Conservation (phyloP, 1,139 yeast genomes). For the Taiozyma sp. region DNA sequence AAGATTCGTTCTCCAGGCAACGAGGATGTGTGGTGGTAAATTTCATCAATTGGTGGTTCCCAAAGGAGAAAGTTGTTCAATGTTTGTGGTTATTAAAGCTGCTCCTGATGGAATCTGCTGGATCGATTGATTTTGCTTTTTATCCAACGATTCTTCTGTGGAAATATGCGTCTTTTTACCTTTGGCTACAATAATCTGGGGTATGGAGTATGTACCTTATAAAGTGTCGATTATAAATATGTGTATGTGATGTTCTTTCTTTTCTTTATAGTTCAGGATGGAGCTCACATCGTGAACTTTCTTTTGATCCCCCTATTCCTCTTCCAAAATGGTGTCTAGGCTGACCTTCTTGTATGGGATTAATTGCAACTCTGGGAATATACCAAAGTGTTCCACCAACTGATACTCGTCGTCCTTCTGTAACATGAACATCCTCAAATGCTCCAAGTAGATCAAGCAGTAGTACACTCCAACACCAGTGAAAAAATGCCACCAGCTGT, state of each 20-base stretch:
- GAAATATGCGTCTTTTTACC: no score
- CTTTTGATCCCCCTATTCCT: background rate
- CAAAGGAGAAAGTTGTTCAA: background rate
- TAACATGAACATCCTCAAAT: slow-evolving; percentile 56
- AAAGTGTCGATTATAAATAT: background rate
- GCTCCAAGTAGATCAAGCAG: slow-evolving; percentile 55
- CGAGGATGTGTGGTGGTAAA: background rate
- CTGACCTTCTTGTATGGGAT: background rate
- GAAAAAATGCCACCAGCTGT: slow-evolving; percentile 96
- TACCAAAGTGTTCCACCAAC: slow-evolving; percentile 46
- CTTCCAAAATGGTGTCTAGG: background rate
- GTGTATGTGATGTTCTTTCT: background rate
- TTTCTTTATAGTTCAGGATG: background rate
- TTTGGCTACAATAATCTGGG: background rate
- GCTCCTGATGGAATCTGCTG: no score
- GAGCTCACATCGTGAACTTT: background rate
- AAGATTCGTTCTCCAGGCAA: background rate
- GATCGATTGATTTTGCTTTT: no score
- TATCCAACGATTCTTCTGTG: no score
- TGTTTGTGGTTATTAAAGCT: no score
- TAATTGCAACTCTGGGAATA: slow-evolving; percentile 37
- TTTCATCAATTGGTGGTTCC: background rate
- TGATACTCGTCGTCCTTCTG: slow-evolving; percentile 48
- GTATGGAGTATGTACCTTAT: background rate
- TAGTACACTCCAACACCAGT: slow-evolving; percentile 87